A percentile compares a stretch with the other conserved stretches of the same genome.
phyloP scores from a whole-genome alignment of 495 filamentous ascomycete genomes.

The Chaetomidium leptoderma region DNA sequence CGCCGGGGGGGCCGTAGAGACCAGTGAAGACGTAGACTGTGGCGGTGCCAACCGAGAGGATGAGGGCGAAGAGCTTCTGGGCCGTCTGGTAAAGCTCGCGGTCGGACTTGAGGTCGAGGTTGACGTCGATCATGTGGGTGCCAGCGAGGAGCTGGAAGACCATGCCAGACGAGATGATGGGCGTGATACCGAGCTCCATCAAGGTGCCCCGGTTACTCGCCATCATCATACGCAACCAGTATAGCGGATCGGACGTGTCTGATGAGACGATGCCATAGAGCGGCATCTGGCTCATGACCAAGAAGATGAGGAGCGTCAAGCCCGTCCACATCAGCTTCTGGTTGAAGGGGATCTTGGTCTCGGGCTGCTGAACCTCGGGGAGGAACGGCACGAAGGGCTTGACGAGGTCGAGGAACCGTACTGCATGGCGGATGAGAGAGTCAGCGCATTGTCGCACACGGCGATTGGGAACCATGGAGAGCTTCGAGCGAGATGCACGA shows the following conservation, averaged over 20 bases:
- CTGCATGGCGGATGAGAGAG: slow-evolving; percentile 44
- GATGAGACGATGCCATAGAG: slow-evolving; percentile 94
- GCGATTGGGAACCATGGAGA: not conserved
- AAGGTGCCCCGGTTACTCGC: slow-evolving; percentile 97
- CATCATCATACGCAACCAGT: slow-evolving; percentile 99
- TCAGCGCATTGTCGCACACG: slow-evolving; percentile 31
- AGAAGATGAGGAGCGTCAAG: slow-evolving; percentile 92
- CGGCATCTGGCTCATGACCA: slow-evolving; percentile 99
- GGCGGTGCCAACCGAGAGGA: slow-evolving; percentile 93
- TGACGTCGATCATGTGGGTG: slow-evolving; percentile 99
- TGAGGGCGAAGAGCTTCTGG: slow-evolving; percentile 98
- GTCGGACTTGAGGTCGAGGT: slow-evolving; percentile 98
- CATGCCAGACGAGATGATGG: slow-evolving; percentile 99
- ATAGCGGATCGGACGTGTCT: slow-evolving; percentile 94
- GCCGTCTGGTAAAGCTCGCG: slow-evolving; percentile 99
- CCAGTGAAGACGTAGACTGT: slow-evolving; percentile 96
- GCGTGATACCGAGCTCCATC: slow-evolving; percentile 99
- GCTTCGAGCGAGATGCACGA: not conserved
- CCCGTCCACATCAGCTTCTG: slow-evolving; percentile 99
- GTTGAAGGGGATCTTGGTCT: slow-evolving; percentile 95
- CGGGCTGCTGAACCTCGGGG: slow-evolving; percentile 95
- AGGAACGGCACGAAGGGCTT: slow-evolving; percentile 99
- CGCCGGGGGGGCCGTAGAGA: slow-evolving; percentile 92
- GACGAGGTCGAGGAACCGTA: slow-evolving; percentile 98
- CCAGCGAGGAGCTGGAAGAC: slow-evolving; percentile 99